These are phyloP conservation scores for Candida labiduridarum DNA, from an alignment of 1,139 yeast genomes.

Conservation along the genomic window DNA sequence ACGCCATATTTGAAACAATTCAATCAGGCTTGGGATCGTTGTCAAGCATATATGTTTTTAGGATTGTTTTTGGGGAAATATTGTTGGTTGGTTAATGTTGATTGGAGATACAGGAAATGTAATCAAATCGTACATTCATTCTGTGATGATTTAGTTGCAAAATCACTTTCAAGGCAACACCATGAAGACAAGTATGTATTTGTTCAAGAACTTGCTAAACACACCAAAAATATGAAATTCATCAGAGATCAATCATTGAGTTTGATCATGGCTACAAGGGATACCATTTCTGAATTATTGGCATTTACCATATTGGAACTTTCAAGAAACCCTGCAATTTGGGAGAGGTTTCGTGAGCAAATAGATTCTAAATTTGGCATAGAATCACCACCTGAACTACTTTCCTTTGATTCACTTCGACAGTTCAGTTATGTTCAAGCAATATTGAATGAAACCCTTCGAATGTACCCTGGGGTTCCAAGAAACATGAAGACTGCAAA, in stretches of 20 bases:
- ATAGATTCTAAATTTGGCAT: slow-evolving; percentile 32
- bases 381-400: slow-evolving; percentile 5
- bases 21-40: slow-evolving; percentile 29
- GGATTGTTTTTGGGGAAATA: slow-evolving; percentile 32
- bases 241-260: slow-evolving; percentile 49
- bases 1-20: slow-evolving; percentile 28
- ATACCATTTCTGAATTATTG: slow-evolving; percentile 49
- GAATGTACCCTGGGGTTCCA: slow-evolving; percentile 58
- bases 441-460: slow-evolving; percentile 49
- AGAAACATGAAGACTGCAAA: slow-evolving; percentile 45
- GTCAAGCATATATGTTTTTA: slow-evolving; percentile 32
- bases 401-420: slow-evolving; percentile 46
- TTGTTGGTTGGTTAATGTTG: slow-evolving; percentile 28
- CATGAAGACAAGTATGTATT: slow-evolving; percentile 33
- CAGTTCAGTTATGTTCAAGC: slow-evolving; percentile 47
- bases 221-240: slow-evolving; percentile 43
- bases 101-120: slow-evolving; percentile 21
- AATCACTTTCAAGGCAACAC: slow-evolving; percentile 24
- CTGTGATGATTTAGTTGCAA: slow-evolving; percentile 29
- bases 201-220: slow-evolving; percentile 47
- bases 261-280: slow-evolving; percentile 49
- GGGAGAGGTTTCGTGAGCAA: slow-evolving; percentile 34
- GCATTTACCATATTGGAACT: slow-evolving; percentile 44
- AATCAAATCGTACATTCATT: slow-evolving; percentile 30
- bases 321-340: slow-evolving; percentile 41